A percentile compares a stretch with the other conserved stretches of the same genome.
Conservation (phyloP, 1,284 basidiomycete genomes). For the Sanguinoderma infundibulare region DNA sequence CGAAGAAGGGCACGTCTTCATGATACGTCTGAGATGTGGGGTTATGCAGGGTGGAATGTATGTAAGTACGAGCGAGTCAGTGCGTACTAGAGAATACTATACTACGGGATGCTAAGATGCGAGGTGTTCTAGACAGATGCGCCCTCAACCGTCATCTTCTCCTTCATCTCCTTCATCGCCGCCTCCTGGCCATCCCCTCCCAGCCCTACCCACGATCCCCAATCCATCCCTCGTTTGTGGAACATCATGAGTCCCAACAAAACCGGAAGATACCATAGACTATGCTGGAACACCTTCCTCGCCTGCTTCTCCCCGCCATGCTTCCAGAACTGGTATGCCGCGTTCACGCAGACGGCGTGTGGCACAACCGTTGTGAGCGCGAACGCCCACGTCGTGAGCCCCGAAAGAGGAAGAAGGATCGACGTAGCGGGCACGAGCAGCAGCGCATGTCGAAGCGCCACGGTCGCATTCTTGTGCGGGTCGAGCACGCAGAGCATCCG, state of each 20-base stretch:
- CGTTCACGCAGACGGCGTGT: slow-evolving; percentile 73
- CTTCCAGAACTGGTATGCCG: slow-evolving; percentile 81
- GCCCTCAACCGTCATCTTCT: not conserved
- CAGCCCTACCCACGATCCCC: slow-evolving; percentile 58
- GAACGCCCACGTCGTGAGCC: slow-evolving; percentile 88
- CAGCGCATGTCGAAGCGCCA: slow-evolving; percentile 84
- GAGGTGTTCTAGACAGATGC: not conserved
- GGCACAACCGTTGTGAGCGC: slow-evolving; percentile 80
- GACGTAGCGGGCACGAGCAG: slow-evolving; percentile 84
- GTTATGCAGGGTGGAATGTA: not conserved
- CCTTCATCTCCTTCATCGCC: not conserved
- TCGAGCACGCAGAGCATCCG: slow-evolving; percentile 89
- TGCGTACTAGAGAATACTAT: not conserved
- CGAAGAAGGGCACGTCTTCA: slow-evolving; percentile 25
- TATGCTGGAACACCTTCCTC: slow-evolving; percentile 79
- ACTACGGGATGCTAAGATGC: not conserved
- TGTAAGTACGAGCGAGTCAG: slow-evolving; percentile 1
- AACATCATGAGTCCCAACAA: slow-evolving; percentile 94
- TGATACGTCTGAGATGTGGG: slow-evolving; percentile 5
- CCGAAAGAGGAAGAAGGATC: slow-evolving; percentile 83
- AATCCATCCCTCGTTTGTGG: slow-evolving; percentile 85
- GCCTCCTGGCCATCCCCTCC: slow-evolving; percentile 5
- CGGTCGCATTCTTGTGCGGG: slow-evolving; percentile 84
- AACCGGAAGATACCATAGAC: slow-evolving; percentile 91
- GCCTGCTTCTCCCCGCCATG: slow-evolving; percentile 82